phyloP scores from a whole-genome alignment of 371 early-diverging fungal genomes.

The Furculomyces boomerangus region DNA sequence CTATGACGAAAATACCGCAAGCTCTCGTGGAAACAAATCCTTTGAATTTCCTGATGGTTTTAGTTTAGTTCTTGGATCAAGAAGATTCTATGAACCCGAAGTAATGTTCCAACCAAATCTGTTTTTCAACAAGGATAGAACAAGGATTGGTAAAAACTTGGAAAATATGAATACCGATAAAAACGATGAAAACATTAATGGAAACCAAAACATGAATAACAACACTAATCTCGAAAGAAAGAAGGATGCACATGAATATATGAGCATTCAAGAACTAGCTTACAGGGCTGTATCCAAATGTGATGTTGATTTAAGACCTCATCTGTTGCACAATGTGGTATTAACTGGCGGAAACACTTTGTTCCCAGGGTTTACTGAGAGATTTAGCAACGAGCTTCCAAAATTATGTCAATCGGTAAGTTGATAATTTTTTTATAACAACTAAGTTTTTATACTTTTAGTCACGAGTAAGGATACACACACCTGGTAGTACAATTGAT shows the following conservation, averaged over 20 bases:
- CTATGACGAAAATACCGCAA: constrained; percentile 16
- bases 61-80: constrained; percentile 58
- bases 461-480: constrained; percentile 62
- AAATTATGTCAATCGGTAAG: background rate
- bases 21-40: constrained; percentile 35
- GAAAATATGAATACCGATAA: too few species aligned
- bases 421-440: background rate
- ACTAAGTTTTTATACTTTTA: constrained; percentile 11
- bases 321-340: constrained; percentile 60
- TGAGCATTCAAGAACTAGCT: constrained; percentile 49
- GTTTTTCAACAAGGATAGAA: constrained; percentile 2
- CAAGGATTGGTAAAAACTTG: too few species aligned
- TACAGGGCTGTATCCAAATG: constrained; percentile 46
- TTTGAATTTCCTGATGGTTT: constrained; percentile 94
- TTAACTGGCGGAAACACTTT: constrained; percentile 80
- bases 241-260: constrained; percentile 12
- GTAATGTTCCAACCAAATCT: constrained; percentile 67
- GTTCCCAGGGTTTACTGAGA: constrained; percentile 73
- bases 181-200: too few species aligned
- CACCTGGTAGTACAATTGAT: constrained; percentile 57
- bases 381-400: constrained; percentile 7
- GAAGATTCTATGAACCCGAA: constrained; percentile 73
- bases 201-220: too few species aligned
- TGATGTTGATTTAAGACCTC: constrained; percentile 75
- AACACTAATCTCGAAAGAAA: constrained; percentile 7